A percentile compares a stretch with the other conserved stretches of the same genome.
phyloP scores from a whole-genome alignment of 306 rosid species.

The Glycine tomentella region DNA sequence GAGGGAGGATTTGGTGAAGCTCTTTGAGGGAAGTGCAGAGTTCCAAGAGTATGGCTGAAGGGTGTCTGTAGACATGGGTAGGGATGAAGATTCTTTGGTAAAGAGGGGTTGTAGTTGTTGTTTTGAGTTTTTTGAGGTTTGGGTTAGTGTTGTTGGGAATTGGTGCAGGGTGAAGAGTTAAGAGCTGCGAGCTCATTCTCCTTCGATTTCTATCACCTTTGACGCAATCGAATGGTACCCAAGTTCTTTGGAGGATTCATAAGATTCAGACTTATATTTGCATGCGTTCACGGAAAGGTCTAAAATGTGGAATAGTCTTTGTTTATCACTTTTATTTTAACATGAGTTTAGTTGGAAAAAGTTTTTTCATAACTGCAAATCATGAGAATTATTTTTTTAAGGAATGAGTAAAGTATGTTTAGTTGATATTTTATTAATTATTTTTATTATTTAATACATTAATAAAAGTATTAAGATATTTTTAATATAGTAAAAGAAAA shows the following conservation, averaged over 20 bases:
- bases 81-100: conserved; percentile 77
- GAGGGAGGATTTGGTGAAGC: conserved; percentile 81
- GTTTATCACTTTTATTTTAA: too few relatives aligned
- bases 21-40: conserved; percentile 73
- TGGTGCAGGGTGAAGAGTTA: conserved; percentile 37
- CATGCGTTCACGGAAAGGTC: too few relatives aligned
- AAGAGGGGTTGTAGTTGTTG: conserved; percentile 54
- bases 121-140: conserved; percentile 20
- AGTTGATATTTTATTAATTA: too few relatives aligned
- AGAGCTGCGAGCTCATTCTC: conserved; percentile 63
- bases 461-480: too few relatives aligned
- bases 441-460: too few relatives aligned
- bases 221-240: not conserved
- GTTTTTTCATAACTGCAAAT: too few relatives aligned
- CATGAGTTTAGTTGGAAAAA: too few relatives aligned
- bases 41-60: conserved; percentile 81
- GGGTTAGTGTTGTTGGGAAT: conserved; percentile 36
- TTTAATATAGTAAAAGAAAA: too few relatives aligned
- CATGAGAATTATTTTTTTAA: too few relatives aligned
- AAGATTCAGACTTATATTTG: not conserved
- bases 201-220: not conserved
- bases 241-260: not conserved
- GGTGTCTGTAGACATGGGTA: conserved; percentile 82
- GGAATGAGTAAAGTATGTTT: too few relatives aligned
- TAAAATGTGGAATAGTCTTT: too few relatives aligned